Evolutionary conservation across 306 rosid genomes (phyloP).

Genomic region (Vigna nakashimae): DNA sequence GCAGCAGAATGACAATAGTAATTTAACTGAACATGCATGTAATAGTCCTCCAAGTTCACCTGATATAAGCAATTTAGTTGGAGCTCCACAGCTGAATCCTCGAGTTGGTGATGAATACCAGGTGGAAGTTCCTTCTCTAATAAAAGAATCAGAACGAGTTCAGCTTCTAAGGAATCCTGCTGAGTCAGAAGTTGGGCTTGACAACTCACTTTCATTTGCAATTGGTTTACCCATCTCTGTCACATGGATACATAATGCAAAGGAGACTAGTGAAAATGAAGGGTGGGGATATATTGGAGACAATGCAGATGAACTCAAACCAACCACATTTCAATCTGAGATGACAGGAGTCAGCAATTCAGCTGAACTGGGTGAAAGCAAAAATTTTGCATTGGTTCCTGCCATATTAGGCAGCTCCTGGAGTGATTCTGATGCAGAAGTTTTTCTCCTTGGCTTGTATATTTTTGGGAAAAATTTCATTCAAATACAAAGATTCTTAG

Average conservation of each 20-base stretch:
- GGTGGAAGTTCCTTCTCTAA: conserved; percentile 63
- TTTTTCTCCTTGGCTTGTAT: conserved; percentile 69
- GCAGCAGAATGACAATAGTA: conserved; percentile 36
- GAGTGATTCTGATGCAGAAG: conserved; percentile 64
- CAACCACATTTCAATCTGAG: conserved; percentile 31
- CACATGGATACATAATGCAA: conserved; percentile 43
- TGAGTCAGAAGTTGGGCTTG: conserved; percentile 47
- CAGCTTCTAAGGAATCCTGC: conserved; percentile 53
- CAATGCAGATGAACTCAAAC: conserved; percentile 27
- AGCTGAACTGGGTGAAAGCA: conserved; percentile 37
- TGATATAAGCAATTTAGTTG: conserved; percentile 48
- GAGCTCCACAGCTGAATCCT: conserved; percentile 58
- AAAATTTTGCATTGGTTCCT: conserved; percentile 50
- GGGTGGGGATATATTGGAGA: conserved; percentile 29
- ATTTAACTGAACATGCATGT: conserved; percentile 48
- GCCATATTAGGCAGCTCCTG: conserved; percentile 50
- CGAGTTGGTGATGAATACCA: conserved; percentile 71
- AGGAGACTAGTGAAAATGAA: conserved; percentile 37
- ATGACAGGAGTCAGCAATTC: conserved; percentile 36
- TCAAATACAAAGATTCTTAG: conserved; percentile 62
- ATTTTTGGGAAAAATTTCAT: conserved; percentile 73
- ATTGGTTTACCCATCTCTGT: conserved; percentile 65
- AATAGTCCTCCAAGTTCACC: conserved; percentile 55
- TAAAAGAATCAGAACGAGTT: conserved; percentile 48
- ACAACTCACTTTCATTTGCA: conserved; percentile 50